These are phyloP conservation scores for Trichosanthes cucumerina DNA, from an alignment of 306 rosid genomes.

Conservation along the genomic window DNA sequence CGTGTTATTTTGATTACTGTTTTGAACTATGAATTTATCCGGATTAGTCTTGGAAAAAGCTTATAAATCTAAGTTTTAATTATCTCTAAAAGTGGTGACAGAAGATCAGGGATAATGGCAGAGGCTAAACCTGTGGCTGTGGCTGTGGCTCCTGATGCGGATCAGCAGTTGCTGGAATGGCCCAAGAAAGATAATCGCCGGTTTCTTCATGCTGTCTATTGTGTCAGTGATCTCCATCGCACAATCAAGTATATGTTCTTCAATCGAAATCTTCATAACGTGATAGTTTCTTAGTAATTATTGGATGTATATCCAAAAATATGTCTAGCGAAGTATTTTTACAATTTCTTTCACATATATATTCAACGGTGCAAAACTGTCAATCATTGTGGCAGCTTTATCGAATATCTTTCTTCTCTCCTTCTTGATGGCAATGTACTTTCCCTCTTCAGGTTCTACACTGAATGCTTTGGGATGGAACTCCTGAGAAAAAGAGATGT, in stretches of 20 bases:
- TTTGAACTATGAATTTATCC: not conserved
- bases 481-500: conserved; percentile 64
- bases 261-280: no score
- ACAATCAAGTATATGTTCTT: conserved; percentile 53
- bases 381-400: no score
- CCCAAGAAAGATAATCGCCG: conserved; percentile 76
- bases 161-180: conserved; percentile 49
- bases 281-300: no score
- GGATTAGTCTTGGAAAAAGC: not conserved
- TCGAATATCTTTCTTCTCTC: not conserved
- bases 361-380: no score
- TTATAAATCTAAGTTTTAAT: not conserved
- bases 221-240: conserved; percentile 93
- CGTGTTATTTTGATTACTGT: not conserved
- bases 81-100: not conserved
- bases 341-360: no score
- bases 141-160: conserved; percentile 32
- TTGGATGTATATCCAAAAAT: no score
- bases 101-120: conserved; percentile 34
- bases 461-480: conserved; percentile 79
- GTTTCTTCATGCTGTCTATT: conserved; percentile 71
- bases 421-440: not conserved
- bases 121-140: conserved; percentile 32
- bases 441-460: conserved; percentile 49
- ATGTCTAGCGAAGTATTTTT: no score